Base-by-base conservation (phyloP, 345 rosid genomes). In the Atalantia buxifolia region DNA sequence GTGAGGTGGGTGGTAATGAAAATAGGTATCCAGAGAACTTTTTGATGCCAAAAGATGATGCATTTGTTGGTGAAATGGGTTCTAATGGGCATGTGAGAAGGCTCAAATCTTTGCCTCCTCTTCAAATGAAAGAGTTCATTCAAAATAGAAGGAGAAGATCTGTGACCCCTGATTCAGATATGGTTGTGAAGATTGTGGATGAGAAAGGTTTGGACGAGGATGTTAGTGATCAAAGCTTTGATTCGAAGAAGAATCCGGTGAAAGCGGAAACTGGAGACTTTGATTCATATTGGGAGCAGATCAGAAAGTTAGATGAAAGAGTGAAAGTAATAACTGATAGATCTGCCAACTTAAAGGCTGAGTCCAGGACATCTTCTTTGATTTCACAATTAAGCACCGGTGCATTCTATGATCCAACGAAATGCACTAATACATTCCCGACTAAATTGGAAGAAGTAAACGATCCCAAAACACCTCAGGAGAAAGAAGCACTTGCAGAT, bases 221-320 rank as follows among this genome's bases (percentile, higher is more conserved):
- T 63, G 77, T 64, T 19, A 68, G 35, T 68, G 85, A 82, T 9
- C 74, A 78, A 35, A 69, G 77, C 66, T 55, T 72, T 36, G 84
- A 85, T 25, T 81, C 68, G 1, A 89, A 81, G 83, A 90, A 81
- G 78, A 82, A 78, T 69, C 33, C 62, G 0, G 71, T 53, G 2
- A 74, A 65, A 57, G 71, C 65, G 2, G 70, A 53, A 10, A 75
- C 64, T 74, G 89, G 86, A 67, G 91, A 91, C 30, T 67, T 86
- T 61, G 79, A 76, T 64, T 77, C 86, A 0, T 87, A 80, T 63
- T 89, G 91, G 97, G 91, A 91, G 31, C 88, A 85, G 84, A 86
- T 86, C 27, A 83, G 76, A 55, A 83, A 50, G 74, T 72, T 83
- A 55, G 86, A 80, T 66, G 45, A 33, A 66, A 66, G 69, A 66